phyloP scores from a whole-genome alignment of 2,329 filamentous ascomycete species.

The Neospermospora avenae region DNA sequence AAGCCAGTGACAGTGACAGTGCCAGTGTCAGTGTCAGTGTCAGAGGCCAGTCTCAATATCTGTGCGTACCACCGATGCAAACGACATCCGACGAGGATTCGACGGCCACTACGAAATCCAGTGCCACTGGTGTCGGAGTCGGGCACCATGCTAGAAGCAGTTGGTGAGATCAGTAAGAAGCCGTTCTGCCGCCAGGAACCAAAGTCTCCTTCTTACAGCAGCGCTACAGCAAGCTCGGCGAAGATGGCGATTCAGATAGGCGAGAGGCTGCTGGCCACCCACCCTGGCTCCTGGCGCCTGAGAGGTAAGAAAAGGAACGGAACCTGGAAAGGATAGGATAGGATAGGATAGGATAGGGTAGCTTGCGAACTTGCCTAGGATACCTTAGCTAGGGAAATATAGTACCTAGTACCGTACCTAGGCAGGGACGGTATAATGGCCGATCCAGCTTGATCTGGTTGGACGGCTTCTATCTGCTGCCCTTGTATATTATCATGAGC shows the following conservation, averaged over 20 bases:
- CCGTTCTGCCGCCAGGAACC: conserved; percentile 11
- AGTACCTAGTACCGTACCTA: not conserved
- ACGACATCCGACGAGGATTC: not conserved
- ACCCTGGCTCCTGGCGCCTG: not conserved
- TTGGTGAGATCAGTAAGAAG: conserved; percentile 4
- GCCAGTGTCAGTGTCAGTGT: too few relatives aligned
- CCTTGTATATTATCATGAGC: not conserved
- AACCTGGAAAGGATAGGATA: not conserved
- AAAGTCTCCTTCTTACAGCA: conserved; percentile 2
- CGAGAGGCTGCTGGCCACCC: not conserved
- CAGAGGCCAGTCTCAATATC: not conserved
- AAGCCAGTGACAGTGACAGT: not conserved
- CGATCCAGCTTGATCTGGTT: not conserved
- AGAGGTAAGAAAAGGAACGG: not conserved
- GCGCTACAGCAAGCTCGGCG: not conserved
- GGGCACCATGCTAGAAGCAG: conserved; percentile 6
- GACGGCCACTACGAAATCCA: not conserved
- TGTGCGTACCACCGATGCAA: not conserved
- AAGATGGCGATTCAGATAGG: not conserved
- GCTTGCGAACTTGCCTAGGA: too few relatives aligned
- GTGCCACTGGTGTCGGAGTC: not conserved
- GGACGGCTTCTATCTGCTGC: not conserved
- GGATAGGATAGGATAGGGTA: not conserved
- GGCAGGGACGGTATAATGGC: not conserved
- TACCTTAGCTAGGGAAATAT: too few relatives aligned